Conservation (phyloP, 345 rosid genomes). For the Citrus maxima region DNA sequence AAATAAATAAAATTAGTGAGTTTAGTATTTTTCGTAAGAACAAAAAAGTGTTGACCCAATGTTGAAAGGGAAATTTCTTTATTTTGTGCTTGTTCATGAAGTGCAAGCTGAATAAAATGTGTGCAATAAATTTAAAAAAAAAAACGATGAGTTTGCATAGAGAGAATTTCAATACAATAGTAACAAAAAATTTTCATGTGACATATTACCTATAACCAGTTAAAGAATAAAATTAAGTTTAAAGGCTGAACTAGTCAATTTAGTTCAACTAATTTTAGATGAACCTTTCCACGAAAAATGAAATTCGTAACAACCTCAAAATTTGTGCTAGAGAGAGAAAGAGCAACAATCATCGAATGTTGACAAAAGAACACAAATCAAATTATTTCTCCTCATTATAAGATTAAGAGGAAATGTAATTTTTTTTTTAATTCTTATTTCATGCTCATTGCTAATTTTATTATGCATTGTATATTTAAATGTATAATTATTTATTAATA, state of each 20-base stretch:
- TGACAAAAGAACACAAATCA: not conserved
- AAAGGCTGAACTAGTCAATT: not conserved
- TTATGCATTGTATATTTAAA: not conserved
- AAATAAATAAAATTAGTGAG: too few relatives aligned
- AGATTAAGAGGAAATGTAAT: too few relatives aligned
- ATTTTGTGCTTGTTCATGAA: too few relatives aligned
- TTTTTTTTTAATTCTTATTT: not conserved
- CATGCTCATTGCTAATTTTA: not conserved
- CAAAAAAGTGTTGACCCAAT: too few relatives aligned
- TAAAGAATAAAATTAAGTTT: not conserved
- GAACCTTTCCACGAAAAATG: not conserved
- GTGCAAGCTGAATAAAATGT: too few relatives aligned
- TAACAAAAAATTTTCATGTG: not conserved
- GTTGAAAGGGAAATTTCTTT: too few relatives aligned
- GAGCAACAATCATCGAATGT: not conserved
- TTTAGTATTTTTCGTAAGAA: too few relatives aligned
- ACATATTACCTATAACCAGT: not conserved
- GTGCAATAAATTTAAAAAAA: too few relatives aligned
- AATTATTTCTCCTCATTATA: not conserved
- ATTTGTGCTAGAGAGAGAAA: too few relatives aligned
- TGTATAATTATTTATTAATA: too few relatives aligned
- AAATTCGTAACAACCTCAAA: not conserved
- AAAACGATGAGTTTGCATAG: not conserved
- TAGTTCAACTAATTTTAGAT: not conserved
- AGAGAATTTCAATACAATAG: too few relatives aligned